These are phyloP conservation scores for Rhodomyrtus psidioides DNA, from an alignment of 441 rosid species.

Conservation along the genomic window DNA sequence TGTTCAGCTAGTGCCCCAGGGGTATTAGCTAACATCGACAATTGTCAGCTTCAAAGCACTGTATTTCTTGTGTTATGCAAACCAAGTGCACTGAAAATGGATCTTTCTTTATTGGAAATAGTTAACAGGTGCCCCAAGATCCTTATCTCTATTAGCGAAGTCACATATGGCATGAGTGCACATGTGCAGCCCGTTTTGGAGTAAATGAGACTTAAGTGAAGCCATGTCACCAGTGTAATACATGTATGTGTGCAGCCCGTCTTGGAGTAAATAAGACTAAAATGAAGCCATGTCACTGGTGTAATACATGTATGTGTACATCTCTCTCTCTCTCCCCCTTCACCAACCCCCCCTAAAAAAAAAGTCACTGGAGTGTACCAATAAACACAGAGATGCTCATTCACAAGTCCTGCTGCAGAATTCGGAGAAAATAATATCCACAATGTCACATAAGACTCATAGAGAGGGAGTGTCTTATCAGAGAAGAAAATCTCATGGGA, in stretches of 20 bases:
- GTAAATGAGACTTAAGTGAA: neutral
- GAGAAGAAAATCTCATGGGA: neutral
- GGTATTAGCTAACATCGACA: neutral
- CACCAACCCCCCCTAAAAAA: neutral
- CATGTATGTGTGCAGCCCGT: neutral
- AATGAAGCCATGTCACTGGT: neutral
- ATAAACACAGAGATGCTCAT: neutral
- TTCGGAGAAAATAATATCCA: neutral
- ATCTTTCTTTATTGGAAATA: neutral
- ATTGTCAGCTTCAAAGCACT: neutral
- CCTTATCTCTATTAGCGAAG: neutral
- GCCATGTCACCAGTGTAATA: neutral
- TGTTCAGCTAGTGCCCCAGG: neutral
- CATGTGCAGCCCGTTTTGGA: neutral
- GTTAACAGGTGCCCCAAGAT: neutral
- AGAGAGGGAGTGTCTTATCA: neutral
- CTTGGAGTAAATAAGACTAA: neutral
- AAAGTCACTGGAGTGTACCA: neutral
- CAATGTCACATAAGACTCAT: neutral
- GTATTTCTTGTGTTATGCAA: neutral
- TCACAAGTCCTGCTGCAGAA: neutral
- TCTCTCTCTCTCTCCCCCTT: neutral
- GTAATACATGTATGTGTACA: neutral
- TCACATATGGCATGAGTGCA: neutral
- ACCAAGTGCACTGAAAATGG: neutral